Percentiles rank a stretch among this genome's conserved stretches.
Conservation (phyloP, 306 rosid species). For the Vachellia pachyceras region DNA sequence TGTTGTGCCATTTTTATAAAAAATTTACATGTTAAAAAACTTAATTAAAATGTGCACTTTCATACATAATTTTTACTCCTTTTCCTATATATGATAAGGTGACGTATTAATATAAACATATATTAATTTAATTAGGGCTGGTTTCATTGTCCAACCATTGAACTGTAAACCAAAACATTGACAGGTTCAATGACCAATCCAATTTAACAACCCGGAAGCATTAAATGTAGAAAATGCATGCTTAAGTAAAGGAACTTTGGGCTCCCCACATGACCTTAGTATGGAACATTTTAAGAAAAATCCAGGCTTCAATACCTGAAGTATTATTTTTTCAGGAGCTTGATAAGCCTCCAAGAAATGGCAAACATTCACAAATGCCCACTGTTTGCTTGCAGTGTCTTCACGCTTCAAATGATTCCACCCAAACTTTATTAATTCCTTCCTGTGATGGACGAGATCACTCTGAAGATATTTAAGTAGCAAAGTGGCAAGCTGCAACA, state of each 20-base stretch:
- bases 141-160: neutral
- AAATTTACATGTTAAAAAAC: neutral
- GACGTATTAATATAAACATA: neutral
- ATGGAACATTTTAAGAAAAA: constrained; percentile 21
- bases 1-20: neutral
- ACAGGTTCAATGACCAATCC: neutral
- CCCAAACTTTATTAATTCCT: constrained; percentile 97
- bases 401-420: constrained; percentile 99
- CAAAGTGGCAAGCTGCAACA: constrained; percentile 95
- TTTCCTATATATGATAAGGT: neutral
- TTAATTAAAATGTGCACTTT: neutral
- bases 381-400: constrained; percentile 99
- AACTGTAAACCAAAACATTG: neutral
- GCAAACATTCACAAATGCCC: constrained; percentile 99
- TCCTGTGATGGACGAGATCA: constrained; percentile 96
- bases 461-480: constrained; percentile 97
- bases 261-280: neutral
- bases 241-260: neutral
- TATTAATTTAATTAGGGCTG: neutral
- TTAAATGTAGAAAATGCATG: neutral
- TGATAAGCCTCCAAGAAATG: constrained; percentile 99
- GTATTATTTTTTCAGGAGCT: constrained; percentile 98
- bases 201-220: neutral
- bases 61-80: neutral
- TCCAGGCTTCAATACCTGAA: constrained; percentile 65